A percentile compares a stretch with the other conserved stretches of the same genome.
These are phyloP conservation scores for Primulina eburnea DNA, from an alignment of 257 asterid species.

Conservation along the genomic window DNA sequence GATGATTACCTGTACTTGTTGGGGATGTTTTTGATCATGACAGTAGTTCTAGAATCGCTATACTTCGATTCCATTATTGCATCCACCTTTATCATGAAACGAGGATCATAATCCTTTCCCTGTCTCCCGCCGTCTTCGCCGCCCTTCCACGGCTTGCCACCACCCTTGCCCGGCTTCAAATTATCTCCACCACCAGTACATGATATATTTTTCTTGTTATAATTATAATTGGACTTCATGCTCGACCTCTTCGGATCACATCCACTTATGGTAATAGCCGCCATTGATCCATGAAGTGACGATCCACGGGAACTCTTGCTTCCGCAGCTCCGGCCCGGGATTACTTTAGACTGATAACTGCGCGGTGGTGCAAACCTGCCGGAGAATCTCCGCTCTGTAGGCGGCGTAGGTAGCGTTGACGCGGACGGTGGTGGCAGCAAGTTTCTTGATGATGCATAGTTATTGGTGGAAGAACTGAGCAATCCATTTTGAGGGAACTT, in stretches of 20 bases:
- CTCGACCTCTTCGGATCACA: conserved; percentile 23
- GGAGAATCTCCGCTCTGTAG: neutral
- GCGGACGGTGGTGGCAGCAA: conserved; percentile 6
- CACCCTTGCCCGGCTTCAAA: conserved; percentile 13
- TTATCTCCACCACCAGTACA: neutral
- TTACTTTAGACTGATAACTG: conserved; percentile 23
- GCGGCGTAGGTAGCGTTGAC: conserved; percentile 13
- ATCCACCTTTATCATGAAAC: conserved; percentile 69
- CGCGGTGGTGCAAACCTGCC: conserved; percentile 11
- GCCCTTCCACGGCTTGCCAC: conserved; percentile 42
- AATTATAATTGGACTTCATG: neutral
- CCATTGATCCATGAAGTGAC: conserved; percentile 42
- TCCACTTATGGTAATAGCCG: conserved; percentile 26
- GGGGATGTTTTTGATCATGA: conserved; percentile 98
- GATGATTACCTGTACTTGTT: conserved; percentile 82
- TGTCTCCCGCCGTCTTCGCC: conserved; percentile 25
- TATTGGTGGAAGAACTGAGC: neutral
- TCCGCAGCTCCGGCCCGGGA: conserved; percentile 35
- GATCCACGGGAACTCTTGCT: conserved; percentile 44
- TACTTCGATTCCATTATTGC: conserved; percentile 53
- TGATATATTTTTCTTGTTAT: neutral
- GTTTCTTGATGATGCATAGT: conserved; percentile 19
- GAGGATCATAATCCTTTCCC: conserved; percentile 63
- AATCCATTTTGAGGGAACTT: conserved; percentile 3
- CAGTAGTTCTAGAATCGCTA: conserved; percentile 80